Percentiles rank a stretch among this genome's conserved stretches.
phyloP scores from a whole-genome alignment of 768 basidiomycete genomes.

The Lactifluus piperatus region DNA sequence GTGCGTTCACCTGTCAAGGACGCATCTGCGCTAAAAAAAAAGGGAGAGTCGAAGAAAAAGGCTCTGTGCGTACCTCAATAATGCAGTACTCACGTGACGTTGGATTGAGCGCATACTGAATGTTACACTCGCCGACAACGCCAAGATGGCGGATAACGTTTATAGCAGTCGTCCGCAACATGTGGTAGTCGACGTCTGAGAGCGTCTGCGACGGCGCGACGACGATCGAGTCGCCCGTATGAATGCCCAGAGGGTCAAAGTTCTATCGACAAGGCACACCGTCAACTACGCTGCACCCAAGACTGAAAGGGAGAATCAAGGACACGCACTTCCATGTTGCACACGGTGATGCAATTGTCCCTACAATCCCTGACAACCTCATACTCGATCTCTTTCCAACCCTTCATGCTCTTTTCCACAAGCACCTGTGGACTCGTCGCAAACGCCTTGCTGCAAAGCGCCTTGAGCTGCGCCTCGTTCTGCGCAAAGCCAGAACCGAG shows the following conservation, averaged over 20 bases:
- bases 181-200: slow-evolving; percentile 98
- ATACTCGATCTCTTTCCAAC: slow-evolving; percentile 99
- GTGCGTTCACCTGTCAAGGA: slow-evolving; percentile 69
- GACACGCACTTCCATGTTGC: slow-evolving; percentile 96
- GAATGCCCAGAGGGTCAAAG: slow-evolving; percentile 97
- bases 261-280: slow-evolving; percentile 46
- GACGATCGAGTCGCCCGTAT: slow-evolving; percentile 98
- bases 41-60: not conserved
- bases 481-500: slow-evolving; percentile 96
- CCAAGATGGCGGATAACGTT: slow-evolving; percentile 98
- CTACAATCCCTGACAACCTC: slow-evolving; percentile 97
- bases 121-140: slow-evolving; percentile 97
- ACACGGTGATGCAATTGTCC: slow-evolving; percentile 98
- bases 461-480: slow-evolving; percentile 79
- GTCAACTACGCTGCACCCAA: not conserved
- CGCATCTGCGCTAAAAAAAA: not conserved
- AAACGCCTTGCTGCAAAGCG: slow-evolving; percentile 89
- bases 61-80: slow-evolving; percentile 65
- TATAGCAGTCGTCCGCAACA: slow-evolving; percentile 96
- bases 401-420: slow-evolving; percentile 99
- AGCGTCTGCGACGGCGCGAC: slow-evolving; percentile 96
- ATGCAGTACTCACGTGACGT: slow-evolving; percentile 95
- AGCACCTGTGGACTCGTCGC: slow-evolving; percentile 96
- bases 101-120: slow-evolving; percentile 97
- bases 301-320: not conserved